Percentiles rank a stretch among this genome's conserved stretches.
These are phyloP conservation scores for Coemansia sp. DNA, from an alignment of 192 early-diverging fungal genomes.

Conservation along the genomic window DNA sequence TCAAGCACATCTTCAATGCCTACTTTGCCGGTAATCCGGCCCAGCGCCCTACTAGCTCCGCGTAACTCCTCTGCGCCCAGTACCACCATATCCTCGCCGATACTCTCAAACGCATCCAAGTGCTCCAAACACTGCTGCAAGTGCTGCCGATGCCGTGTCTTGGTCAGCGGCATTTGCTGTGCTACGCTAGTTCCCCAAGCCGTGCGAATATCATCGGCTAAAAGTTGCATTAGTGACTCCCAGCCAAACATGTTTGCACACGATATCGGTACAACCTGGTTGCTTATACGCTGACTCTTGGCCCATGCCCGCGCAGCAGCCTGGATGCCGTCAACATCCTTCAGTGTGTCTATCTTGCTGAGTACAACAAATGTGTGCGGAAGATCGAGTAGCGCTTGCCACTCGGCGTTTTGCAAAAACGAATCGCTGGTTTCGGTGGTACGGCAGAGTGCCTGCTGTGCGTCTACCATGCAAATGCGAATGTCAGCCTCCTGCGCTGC, in stretches of 20 bases:
- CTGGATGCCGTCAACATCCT: not conserved
- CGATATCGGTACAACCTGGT: not conserved
- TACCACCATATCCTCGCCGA: slow-evolving; percentile 47
- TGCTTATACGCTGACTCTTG: not conserved
- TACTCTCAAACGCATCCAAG: not conserved
- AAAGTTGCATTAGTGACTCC: slow-evolving; percentile 16
- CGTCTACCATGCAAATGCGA: slow-evolving; percentile 64
- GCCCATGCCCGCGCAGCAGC: not conserved
- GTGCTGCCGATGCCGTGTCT: slow-evolving; percentile 66
- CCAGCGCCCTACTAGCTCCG: slow-evolving; percentile 62
- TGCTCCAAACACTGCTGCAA: slow-evolving; percentile 27
- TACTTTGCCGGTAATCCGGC: slow-evolving; percentile 70
- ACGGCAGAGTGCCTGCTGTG: not conserved
- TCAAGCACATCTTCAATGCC: slow-evolving; percentile 76
- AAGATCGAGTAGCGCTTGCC: slow-evolving; percentile 26
- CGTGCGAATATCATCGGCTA: slow-evolving; percentile 28
- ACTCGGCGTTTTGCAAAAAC: slow-evolving; percentile 11
- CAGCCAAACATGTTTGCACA: slow-evolving; percentile 4
- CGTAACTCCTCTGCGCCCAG: slow-evolving; percentile 63
- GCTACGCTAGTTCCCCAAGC: slow-evolving; percentile 21
- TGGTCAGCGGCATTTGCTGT: slow-evolving; percentile 61
- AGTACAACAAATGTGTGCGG: slow-evolving; percentile 63
- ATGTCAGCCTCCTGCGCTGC: slow-evolving; percentile 58
- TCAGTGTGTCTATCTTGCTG: slow-evolving; percentile 54
- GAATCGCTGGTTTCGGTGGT: not conserved